phyloP scores from a whole-genome alignment of 371 early-diverging fungal species.

The Cladochytrium tenue region DNA sequence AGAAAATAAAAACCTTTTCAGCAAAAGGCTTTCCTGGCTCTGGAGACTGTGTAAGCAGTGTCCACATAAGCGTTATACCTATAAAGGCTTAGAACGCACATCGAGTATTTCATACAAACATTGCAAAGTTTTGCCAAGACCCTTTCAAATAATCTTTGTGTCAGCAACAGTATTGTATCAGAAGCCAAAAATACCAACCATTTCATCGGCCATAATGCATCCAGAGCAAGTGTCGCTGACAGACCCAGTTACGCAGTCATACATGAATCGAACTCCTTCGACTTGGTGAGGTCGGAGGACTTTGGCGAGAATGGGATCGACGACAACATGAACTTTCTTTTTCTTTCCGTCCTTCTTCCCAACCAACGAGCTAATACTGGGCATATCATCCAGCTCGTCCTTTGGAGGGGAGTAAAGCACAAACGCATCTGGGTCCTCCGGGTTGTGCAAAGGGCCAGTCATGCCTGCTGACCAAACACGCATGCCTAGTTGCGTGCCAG shows the following conservation, averaged over 20 bases:
- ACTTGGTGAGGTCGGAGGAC: constrained; percentile 94
- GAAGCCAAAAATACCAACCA: no score
- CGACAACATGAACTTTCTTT: constrained; percentile 61
- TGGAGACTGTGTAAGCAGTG: constrained; percentile 86
- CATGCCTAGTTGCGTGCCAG: not conserved
- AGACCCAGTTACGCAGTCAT: constrained; percentile 85
- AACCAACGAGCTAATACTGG: constrained; percentile 27
- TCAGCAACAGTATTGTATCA: not conserved
- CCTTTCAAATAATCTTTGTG: constrained; percentile 39
- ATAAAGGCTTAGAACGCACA: not conserved
- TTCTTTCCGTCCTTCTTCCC: constrained; percentile 44
- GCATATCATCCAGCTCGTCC: constrained; percentile 12
- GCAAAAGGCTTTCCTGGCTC: constrained; percentile 84
- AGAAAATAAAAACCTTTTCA: constrained; percentile 67
- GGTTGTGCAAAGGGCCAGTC: constrained; percentile 76
- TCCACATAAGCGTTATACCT: constrained; percentile 94
- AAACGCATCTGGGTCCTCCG: constrained; percentile 81
- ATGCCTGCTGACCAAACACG: not conserved
- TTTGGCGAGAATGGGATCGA: constrained; percentile 82
- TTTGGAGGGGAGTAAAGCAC: constrained; percentile 75
- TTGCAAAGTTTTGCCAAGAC: constrained; percentile 86
- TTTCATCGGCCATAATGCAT: constrained; percentile 98
- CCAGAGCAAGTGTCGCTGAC: constrained; percentile 65
- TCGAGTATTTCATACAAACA: constrained; percentile 23
- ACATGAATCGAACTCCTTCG: constrained; percentile 92